Evolutionary conservation across 75 land plant species (phyloP), one percentile per base, ranked within the genome.

Genomic region (Sequoiadendron giganteum): DNA sequence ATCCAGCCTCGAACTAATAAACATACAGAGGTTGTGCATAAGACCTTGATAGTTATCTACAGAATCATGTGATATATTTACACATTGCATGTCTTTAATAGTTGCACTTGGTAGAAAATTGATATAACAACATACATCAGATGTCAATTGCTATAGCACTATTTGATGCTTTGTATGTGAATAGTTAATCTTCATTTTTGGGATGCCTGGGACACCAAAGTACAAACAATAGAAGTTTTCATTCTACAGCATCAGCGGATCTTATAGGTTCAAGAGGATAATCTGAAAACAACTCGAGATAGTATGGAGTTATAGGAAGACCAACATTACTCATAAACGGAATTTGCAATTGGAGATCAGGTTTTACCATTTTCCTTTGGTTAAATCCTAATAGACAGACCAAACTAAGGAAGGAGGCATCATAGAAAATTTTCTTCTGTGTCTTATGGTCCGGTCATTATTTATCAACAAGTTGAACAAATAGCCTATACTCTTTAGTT

Each of bases 1-100:
- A 10, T 52, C 55, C 15, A 52, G 47, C 47, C 88, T 19, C 86
- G 43, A 87, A 84, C 42, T 38, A 16, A 87, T 83, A 87, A 87
- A 32, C 16, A 85, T 19, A 42, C 88, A 21, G 39, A 87, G 52
- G 39, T 32, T 36, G 38, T 76, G 39, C 36, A 76, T 76, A 36
- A 76, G 38, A 76, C 34, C 36, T 72, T 72, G 78, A 76, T 32
- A 40, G 78, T 76, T 76, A 36, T 76, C 39, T 76, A 32, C 78
- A 76, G 36, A 76, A 76, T 10, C 32, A 76, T 76, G 79, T 36
- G 19, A 14, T 4, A 11, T 3, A 76, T 76, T 36, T 76, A 76
- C 39, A 76, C 39, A 38, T 32, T 34, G 79, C 13, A 76, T 38
- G 5, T 40, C 40, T 76, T 76, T 2, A 32, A 34, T 76, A 11